phyloP scores from a whole-genome alignment of 495 filamentous ascomycete genomes.

The Apiosordaria backusii region DNA sequence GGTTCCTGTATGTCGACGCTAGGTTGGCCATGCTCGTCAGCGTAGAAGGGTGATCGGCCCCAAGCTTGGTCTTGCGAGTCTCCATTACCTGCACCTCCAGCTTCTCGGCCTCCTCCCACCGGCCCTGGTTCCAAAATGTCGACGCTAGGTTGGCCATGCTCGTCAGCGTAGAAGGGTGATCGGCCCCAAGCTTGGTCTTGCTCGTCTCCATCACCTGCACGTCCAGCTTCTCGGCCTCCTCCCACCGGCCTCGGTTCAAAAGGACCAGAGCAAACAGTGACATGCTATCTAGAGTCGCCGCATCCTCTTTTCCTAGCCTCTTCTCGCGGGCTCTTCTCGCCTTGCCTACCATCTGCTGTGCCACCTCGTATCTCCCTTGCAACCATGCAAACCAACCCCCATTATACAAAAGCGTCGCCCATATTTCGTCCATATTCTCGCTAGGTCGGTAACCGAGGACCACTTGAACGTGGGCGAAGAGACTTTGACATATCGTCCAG shows the following conservation, averaged over 20 bases:
- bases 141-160: too few species aligned
- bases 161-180: conserved; percentile 15
- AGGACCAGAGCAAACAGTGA: conserved; percentile 27
- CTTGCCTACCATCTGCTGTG: conserved; percentile 16
- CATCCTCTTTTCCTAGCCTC: conserved; percentile 35
- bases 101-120: too few species aligned
- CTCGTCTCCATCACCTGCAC: conserved; percentile 24
- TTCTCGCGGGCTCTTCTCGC: conserved; percentile 21
- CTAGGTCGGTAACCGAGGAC: conserved; percentile 16
- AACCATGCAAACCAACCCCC: conserved; percentile 25
- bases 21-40: not conserved
- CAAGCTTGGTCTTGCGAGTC: conserved; percentile 15
- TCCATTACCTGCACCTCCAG: too few species aligned
- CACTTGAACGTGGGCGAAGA: conserved; percentile 16
- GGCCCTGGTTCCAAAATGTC: too few species aligned
- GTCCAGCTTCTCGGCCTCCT: conserved; percentile 34
- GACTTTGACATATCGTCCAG: not conserved
- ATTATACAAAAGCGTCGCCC: conserved; percentile 24
- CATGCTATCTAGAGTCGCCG: conserved; percentile 25
- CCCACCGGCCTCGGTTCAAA: conserved; percentile 31
- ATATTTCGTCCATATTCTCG: conserved; percentile 12
- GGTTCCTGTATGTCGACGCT: not conserved
- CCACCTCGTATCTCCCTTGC: conserved; percentile 23
- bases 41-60: too few species aligned
- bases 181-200: conserved; percentile 15